Conservation (phyloP, 2,329 filamentous ascomycete species). For the Sporothrix variecibatus region DNA sequence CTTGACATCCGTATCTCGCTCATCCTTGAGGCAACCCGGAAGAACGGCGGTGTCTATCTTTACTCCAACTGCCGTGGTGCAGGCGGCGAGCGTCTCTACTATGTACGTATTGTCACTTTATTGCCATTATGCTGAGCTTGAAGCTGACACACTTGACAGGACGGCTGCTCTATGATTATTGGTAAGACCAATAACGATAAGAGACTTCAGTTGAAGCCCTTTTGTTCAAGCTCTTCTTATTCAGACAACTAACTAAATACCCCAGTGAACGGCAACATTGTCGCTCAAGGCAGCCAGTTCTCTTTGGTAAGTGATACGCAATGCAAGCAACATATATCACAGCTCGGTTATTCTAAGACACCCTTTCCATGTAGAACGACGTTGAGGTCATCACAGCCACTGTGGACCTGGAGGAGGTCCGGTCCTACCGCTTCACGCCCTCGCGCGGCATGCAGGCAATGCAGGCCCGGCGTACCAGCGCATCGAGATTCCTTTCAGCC, state of each 20-base stretch:
- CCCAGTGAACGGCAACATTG: conserved; percentile 58
- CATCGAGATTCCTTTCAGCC: conserved; percentile 43
- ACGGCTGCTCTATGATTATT: conserved; percentile 65
- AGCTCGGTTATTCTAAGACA: not conserved
- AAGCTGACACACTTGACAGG: conserved; percentile 33
- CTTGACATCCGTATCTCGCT: conserved; percentile 63
- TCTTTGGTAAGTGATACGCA: conserved; percentile 15
- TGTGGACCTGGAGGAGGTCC: conserved; percentile 71
- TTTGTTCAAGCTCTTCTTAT: too few species aligned
- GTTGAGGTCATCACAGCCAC: conserved; percentile 68
- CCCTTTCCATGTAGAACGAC: conserved; percentile 50
- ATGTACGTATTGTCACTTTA: conserved; percentile 34
- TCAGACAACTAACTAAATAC: not conserved
- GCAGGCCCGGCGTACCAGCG: conserved; percentile 47
- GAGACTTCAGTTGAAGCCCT: too few species aligned
- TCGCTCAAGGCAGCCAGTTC: conserved; percentile 68
- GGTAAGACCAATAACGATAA: not conserved
- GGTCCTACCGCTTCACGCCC: conserved; percentile 58
- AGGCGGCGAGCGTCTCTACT: conserved; percentile 60
- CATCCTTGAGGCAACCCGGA: conserved; percentile 64
- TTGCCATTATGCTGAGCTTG: too few species aligned
- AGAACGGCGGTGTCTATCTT: conserved; percentile 46
- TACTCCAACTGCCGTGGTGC: conserved; percentile 57
- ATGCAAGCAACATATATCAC: too few species aligned
- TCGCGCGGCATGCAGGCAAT: conserved; percentile 62